Evolutionary conservation across 2,329 filamentous ascomycete genomes (phyloP).

Genomic region (Diplodia sapinea): DNA sequence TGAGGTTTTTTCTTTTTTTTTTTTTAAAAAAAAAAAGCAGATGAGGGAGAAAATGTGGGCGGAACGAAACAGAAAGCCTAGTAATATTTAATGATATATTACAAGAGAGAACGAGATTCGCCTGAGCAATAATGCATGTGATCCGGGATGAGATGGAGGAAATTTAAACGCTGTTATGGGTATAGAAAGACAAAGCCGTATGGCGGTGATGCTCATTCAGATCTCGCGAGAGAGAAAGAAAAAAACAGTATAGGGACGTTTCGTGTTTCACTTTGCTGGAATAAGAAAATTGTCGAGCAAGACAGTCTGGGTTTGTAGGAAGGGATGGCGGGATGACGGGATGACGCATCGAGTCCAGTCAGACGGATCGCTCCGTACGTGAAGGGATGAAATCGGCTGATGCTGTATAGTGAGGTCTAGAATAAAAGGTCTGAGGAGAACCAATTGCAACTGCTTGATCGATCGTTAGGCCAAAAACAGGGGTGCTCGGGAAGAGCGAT

Average conservation of each 20-base stretch:
- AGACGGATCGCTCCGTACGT: not conserved
- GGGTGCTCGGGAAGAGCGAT: not conserved
- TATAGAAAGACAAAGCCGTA: not conserved
- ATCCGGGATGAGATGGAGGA: not conserved
- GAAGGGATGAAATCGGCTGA: not conserved
- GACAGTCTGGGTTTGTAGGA: not conserved
- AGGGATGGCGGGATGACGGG: not conserved
- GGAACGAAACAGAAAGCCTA: not conserved
- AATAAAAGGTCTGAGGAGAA: not conserved
- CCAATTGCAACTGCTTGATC: not conserved
- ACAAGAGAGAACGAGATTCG: not conserved
- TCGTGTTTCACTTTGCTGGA: not conserved
- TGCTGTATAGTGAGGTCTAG: constrained; percentile 1
- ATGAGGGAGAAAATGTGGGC: not conserved
- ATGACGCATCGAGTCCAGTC: not conserved
- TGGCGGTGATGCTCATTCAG: too few species aligned
- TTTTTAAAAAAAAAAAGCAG: not conserved
- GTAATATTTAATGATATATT: constrained; percentile 3
- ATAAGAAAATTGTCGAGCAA: not conserved
- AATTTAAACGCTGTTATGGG: not conserved
- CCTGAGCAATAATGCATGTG: not conserved
- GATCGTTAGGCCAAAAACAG: not conserved
- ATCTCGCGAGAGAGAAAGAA: not conserved
- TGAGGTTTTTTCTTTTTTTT: not conserved
- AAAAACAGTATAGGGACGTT: not conserved